A percentile compares a stretch with the other conserved stretches of the same genome.
Evolutionary conservation across 2,329 filamentous ascomycete genomes (phyloP).

Genomic region (Penicillium aurantiogriseum): DNA sequence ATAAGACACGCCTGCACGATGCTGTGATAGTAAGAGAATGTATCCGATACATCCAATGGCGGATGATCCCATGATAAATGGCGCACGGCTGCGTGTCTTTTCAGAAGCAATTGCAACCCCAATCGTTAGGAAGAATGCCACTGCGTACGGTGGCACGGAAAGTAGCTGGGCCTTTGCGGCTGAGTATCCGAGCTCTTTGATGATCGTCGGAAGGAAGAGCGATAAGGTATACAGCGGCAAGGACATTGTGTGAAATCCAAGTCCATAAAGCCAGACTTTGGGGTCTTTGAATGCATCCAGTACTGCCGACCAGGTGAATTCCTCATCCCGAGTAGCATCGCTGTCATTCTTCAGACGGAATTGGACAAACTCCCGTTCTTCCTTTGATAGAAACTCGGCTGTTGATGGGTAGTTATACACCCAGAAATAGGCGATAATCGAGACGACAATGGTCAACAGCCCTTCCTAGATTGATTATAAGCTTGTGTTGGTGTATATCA

Average conservation of each 20-base stretch:
- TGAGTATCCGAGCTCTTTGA: conserved; percentile 44
- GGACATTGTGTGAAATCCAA: conserved; percentile 50
- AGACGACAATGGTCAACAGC: conserved; percentile 63
- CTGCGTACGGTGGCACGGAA: conserved; percentile 63
- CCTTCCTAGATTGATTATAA: conserved; percentile 54
- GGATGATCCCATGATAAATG: conserved; percentile 62
- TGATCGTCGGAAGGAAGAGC: conserved; percentile 45
- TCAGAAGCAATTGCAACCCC: conserved; percentile 57
- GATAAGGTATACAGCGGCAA: conserved; percentile 52
- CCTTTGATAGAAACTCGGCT: conserved; percentile 40
- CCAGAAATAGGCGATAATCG: conserved; percentile 39
- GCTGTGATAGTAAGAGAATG: conserved; percentile 57
- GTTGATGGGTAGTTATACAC: conserved; percentile 45
- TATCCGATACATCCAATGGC: conserved; percentile 62
- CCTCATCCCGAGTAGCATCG: conserved; percentile 67
- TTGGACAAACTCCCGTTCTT: conserved; percentile 60
- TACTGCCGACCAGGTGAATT: conserved; percentile 68
- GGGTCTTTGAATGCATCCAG: conserved; percentile 59
- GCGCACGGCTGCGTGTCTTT: conserved; percentile 54
- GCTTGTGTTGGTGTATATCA: neutral
- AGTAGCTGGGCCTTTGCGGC: conserved; percentile 51
- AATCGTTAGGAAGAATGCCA: conserved; percentile 61
- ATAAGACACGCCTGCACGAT: conserved; percentile 39
- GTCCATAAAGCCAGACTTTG: conserved; percentile 23
- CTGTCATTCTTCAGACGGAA: conserved; percentile 65